A percentile compares a stretch with the other conserved stretches of the same genome.
Evolutionary conservation across 2,329 filamentous ascomycete species (phyloP).

Genomic region (Colletotrichum nymphaeae): DNA sequence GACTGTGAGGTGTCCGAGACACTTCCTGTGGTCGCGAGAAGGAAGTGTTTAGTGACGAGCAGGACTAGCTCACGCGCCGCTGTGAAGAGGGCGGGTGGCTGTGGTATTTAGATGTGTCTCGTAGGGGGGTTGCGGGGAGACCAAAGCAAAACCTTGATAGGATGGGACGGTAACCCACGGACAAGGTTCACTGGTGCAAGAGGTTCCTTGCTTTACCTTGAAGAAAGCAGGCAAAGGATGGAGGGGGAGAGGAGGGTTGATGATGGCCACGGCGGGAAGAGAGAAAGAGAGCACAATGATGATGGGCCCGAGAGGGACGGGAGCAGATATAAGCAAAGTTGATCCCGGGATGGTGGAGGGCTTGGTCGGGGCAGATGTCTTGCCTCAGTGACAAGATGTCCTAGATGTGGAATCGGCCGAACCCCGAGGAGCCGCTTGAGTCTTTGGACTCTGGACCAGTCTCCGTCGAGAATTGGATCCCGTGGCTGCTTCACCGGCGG

Average conservation of each 20-base stretch:
- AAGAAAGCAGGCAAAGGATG: conserved; percentile 12
- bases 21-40: conserved; percentile 4
- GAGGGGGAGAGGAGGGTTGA: conserved; percentile 1
- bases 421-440: conserved; percentile 4
- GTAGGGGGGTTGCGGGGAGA: conserved; percentile 14
- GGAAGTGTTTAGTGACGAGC: neutral
- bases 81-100: neutral
- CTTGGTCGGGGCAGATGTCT: neutral
- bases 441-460: conserved; percentile 19
- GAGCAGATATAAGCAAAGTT: conserved; percentile 33
- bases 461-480: conserved; percentile 27
- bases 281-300: neutral
- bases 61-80: neutral
- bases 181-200: conserved; percentile 22
- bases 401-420: conserved; percentile 29
- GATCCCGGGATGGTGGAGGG: conserved; percentile 25
- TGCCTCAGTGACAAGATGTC: conserved; percentile 18
- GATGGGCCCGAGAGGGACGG: conserved; percentile 21
- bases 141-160: conserved; percentile 23
- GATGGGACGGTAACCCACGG: conserved; percentile 16
- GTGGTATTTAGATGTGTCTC: conserved; percentile 9
- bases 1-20: neutral
- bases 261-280: conserved; percentile 21
- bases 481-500: conserved; percentile 25
- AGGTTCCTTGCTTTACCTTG: conserved; percentile 20